These are phyloP conservation scores for Scopulariopsis brevicaulis DNA, from an alignment of 2,329 filamentous ascomycete species.

Conservation along the genomic window DNA sequence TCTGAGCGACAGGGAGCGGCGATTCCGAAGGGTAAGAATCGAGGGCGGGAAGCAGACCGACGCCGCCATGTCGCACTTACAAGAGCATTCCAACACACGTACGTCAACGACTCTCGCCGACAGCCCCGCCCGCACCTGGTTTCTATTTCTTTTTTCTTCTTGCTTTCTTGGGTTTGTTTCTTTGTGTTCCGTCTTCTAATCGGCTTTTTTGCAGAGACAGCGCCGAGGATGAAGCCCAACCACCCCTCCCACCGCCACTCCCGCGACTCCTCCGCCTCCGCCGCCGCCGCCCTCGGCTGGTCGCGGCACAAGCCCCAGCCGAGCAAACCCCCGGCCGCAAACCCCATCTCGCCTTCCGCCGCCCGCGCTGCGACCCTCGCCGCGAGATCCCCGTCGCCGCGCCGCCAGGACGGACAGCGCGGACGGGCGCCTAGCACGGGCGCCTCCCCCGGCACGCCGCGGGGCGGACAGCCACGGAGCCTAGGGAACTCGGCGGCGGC, in stretches of 20 bases:
- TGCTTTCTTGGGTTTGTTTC: neutral
- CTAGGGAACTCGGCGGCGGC: neutral
- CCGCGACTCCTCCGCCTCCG: slow-evolving; percentile 36
- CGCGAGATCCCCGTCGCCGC: neutral
- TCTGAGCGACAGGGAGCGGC: neutral
- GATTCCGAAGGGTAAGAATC: neutral
- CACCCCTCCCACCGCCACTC: slow-evolving; percentile 53
- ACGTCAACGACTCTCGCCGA: neutral
- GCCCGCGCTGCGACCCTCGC: neutral
- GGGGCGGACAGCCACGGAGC: neutral
- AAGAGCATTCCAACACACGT: neutral
- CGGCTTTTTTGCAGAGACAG: slow-evolving; percentile 8
- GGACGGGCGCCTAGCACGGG: neutral
- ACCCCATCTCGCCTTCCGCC: neutral
- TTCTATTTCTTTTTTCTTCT: neutral
- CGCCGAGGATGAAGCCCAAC: slow-evolving; percentile 55
- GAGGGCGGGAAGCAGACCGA: neutral
- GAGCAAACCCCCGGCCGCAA: neutral
- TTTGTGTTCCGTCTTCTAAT: neutral
- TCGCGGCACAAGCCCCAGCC: slow-evolving; percentile 41
- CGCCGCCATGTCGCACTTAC: neutral
- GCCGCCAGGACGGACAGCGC: neutral
- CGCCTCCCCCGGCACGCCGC: neutral
- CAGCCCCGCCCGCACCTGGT: neutral
- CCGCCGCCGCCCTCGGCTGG: slow-evolving; percentile 68